Evolutionary conservation across 306 rosid species (phyloP).

Genomic region (Fagus crenata): DNA sequence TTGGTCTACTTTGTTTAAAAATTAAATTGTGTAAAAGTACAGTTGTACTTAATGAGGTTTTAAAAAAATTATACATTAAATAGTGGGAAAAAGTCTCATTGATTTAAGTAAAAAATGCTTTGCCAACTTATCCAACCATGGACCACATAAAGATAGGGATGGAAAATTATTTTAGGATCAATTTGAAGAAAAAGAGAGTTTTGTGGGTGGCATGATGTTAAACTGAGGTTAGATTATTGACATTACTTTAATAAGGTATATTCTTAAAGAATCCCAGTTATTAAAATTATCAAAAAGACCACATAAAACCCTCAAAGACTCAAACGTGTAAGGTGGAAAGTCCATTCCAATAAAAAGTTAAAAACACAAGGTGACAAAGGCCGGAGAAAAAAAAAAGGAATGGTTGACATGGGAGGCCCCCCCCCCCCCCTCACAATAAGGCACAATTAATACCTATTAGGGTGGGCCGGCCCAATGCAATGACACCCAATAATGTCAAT

Average conservation of each 20-base stretch:
- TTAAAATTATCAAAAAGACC: neutral
- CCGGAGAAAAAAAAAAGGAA: too few species aligned
- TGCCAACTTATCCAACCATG: too few species aligned
- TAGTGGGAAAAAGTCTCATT: too few species aligned
- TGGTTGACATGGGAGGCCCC: conserved; percentile 13
- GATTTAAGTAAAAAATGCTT: too few species aligned
- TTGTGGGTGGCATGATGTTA: neutral
- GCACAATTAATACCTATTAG: neutral
- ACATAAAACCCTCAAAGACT: neutral
- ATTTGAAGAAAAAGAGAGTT: neutral
- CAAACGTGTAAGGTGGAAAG: conserved; percentile 18
- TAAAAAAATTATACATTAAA: too few species aligned
- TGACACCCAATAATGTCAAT: too few species aligned
- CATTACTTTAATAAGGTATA: neutral
- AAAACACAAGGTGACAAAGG: neutral
- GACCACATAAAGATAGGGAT: too few species aligned
- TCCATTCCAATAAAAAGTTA: too few species aligned
- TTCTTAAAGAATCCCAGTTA: neutral
- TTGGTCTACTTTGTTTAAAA: too few species aligned
- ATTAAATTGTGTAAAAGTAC: too few species aligned
- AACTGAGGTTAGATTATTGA: neutral
- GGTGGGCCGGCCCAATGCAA: conserved; percentile 11
- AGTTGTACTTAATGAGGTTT: too few species aligned
- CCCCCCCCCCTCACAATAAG: neutral
- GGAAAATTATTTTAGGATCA: too few species aligned